These are phyloP conservation scores for Meredithiella fracta DNA, from an alignment of 2,329 filamentous ascomycete species.

Conservation along the genomic window DNA sequence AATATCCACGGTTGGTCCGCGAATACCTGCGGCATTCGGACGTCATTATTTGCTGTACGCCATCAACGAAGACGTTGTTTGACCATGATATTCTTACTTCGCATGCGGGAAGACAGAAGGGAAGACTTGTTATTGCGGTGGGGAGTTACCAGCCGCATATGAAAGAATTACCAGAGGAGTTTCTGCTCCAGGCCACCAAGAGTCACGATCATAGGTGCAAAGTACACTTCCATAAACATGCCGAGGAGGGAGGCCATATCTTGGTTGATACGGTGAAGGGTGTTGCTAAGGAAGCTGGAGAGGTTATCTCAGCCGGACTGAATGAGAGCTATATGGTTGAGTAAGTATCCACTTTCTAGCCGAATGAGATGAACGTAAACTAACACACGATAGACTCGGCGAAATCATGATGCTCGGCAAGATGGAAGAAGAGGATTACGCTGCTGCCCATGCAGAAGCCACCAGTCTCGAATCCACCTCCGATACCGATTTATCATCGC, in stretches of 20 bases:
- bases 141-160: conserved; percentile 56
- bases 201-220: conserved; percentile 26
- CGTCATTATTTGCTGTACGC: conserved; percentile 80
- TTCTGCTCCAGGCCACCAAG: conserved; percentile 47
- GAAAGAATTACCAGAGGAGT: conserved; percentile 65
- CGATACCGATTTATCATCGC: neutral
- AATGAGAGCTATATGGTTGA: conserved; percentile 65
- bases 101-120: conserved; percentile 51
- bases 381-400: conserved; percentile 39
- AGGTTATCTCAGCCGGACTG: conserved; percentile 65
- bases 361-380: conserved; percentile 2
- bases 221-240: conserved; percentile 51
- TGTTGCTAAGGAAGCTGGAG: conserved; percentile 68
- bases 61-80: conserved; percentile 58
- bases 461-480: conserved; percentile 1
- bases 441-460: neutral
- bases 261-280: conserved; percentile 65
- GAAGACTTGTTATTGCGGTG: conserved; percentile 54
- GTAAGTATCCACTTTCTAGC: conserved; percentile 24
- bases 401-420: conserved; percentile 51
- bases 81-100: conserved; percentile 55
- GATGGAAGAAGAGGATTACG: conserved; percentile 9
- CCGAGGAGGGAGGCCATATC: conserved; percentile 46
- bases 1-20: conserved; percentile 47
- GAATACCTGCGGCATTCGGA: conserved; percentile 57